Percentiles rank a stretch among this genome's conserved stretches.
These are phyloP conservation scores for Ogataea minuta DNA, from an alignment of 805 yeast species.

Conservation along the genomic window DNA sequence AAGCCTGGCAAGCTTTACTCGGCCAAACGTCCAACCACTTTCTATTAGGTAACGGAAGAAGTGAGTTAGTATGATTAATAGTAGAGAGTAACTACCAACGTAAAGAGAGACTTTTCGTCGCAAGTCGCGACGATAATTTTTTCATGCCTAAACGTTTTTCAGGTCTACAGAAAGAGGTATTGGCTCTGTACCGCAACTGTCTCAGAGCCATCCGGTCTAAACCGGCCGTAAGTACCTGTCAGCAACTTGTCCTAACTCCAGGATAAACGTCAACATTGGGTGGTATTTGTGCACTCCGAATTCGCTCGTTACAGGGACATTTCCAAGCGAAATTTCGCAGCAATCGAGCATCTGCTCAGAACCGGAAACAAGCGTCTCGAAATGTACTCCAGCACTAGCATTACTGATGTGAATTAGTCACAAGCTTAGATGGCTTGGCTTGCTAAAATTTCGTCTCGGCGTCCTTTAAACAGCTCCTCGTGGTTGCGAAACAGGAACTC, in stretches of 20 bases:
- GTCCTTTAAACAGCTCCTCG: constrained; percentile 31
- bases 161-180: constrained; percentile 54
- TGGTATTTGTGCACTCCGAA: constrained; percentile 42
- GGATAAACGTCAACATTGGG: constrained; percentile 35
- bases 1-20: constrained; percentile 86
- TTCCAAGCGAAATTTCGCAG: constrained; percentile 75
- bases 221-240: constrained; percentile 37
- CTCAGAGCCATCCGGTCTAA: constrained; percentile 44
- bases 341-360: constrained; percentile 81
- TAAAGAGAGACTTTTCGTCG: not conserved
- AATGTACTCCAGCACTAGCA: constrained; percentile 65
- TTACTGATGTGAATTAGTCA: constrained; percentile 58
- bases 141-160: constrained; percentile 29
- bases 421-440: not conserved
- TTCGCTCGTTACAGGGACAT: constrained; percentile 57
- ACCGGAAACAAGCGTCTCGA: constrained; percentile 71
- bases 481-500: constrained; percentile 63
- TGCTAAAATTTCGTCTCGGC: not conserved
- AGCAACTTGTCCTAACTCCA: constrained; percentile 6
- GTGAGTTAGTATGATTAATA: constrained; percentile 7
- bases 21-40: constrained; percentile 94
- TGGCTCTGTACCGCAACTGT: constrained; percentile 47
- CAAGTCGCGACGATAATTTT: constrained; percentile 1
- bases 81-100: not conserved
- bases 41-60: constrained; percentile 59